These are phyloP conservation scores for Brassica juncea DNA, from an alignment of 345 rosid genomes.

Conservation along the genomic window DNA sequence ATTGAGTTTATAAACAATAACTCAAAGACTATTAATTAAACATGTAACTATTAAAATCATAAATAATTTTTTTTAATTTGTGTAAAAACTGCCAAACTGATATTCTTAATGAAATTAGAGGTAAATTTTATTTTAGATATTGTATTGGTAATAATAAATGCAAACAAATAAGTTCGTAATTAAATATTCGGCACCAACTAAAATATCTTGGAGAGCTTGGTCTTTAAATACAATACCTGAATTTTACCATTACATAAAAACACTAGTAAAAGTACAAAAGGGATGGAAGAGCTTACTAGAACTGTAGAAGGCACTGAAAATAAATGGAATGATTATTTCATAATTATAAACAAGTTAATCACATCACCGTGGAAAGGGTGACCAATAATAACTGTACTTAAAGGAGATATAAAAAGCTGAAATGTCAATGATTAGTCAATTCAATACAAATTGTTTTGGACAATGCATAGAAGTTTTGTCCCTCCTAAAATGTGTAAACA, in stretches of 20 bases:
- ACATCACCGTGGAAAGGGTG: conserved; percentile 7
- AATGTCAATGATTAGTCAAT: conserved; percentile 39
- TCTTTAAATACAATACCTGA: background rate
- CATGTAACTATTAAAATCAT: too few species aligned
- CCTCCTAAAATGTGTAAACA: conserved; percentile 46
- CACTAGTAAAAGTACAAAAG: background rate
- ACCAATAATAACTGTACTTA: background rate
- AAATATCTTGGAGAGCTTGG: background rate
- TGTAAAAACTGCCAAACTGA: background rate
- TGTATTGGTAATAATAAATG: background rate
- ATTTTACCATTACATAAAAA: background rate
- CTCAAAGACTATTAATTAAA: background rate
- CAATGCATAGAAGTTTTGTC: conserved; percentile 39
- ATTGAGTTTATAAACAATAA: background rate
- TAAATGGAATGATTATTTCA: conserved; percentile 24
- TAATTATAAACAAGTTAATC: conserved; percentile 15
- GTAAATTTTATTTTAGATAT: background rate
- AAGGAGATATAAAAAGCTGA: conserved; percentile 18
- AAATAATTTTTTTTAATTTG: too few species aligned
- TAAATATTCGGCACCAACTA: background rate
- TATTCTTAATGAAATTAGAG: background rate
- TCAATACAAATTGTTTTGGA: conserved; percentile 26
- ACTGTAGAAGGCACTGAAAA: conserved; percentile 10
- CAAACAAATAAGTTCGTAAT: background rate
- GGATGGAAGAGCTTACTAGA: background rate